Evolutionary conservation across 192 early-diverging fungal species (phyloP), one percentile per base, ranked within the genome.

Genomic region (Backusella australiensis): DNA sequence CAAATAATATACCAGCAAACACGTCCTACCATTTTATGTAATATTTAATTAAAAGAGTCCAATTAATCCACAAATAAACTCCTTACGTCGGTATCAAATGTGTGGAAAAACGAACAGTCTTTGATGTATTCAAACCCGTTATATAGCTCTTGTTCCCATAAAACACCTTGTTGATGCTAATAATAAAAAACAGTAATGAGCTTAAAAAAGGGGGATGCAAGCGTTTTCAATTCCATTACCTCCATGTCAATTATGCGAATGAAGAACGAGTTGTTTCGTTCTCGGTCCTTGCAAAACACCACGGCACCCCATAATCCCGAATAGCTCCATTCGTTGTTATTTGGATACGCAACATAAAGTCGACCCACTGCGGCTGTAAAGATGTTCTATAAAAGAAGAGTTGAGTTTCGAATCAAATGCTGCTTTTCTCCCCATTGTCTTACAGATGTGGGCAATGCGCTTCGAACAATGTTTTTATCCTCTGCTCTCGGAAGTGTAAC

Each of bases 121-220:
- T 90, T 84, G 12, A 71, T 76, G 75, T 91, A 91, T 44, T 91
- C 87, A 85, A 94, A 93, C 52, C 86, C 87, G 68, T 90, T 83
- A 77, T 92, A 93, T 4, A 94, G 73, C 82, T 94, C 93, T 78
- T 94, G 93, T 79, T 94, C 93, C 93, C 93, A 94, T 39, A 93
- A 77, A 32, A 93, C 84, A 17, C 87, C 85, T 53, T 79, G 80
- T 56, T 88, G 78, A 23, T 82, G 77, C 85, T 86, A 75, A 70
- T 1, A 49, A 7, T n/a, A 36, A 4, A 41, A 39, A 56, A 23
- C 44, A 19, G 23, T 67, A 21, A 39, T 38, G 38, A 36, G 66
- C 17, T 69, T 38, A 36, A 26, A 34, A 68, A 21, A 21, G 19
- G 52, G n/a, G 52, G 52, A 34, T 39, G 34, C 29, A 14, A 8